These are phyloP conservation scores for Halenospora varia DNA, from an alignment of 495 filamentous ascomycete genomes.

Conservation along the genomic window DNA sequence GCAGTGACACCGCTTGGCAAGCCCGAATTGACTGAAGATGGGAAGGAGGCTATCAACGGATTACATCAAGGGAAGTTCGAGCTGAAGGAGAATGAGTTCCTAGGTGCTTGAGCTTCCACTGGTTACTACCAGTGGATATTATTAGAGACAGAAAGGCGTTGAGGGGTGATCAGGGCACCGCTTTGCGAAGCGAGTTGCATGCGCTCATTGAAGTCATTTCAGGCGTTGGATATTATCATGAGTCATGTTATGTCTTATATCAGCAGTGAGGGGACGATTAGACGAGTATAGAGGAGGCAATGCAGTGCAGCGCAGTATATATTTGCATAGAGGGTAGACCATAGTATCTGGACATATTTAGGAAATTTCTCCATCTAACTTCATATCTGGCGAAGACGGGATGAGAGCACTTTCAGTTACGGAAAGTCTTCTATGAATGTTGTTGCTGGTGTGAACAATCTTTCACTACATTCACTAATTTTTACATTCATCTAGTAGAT, in stretches of 20 bases:
- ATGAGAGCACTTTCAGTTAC: no score
- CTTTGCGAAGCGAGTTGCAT: not conserved
- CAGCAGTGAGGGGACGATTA: not conserved
- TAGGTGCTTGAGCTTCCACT: slow-evolving; percentile 21
- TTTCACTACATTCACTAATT: no score
- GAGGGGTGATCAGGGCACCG: no score
- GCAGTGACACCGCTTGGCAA: slow-evolving; percentile 68
- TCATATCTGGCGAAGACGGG: no score
- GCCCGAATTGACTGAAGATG: slow-evolving; percentile 77
- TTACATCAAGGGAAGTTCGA: slow-evolving; percentile 59
- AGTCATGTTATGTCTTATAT: not conserved
- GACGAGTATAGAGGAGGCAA: no score
- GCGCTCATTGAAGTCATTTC: not conserved
- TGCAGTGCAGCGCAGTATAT: no score
- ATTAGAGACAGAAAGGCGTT: no score
- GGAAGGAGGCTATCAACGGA: slow-evolving; percentile 62
- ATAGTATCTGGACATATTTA: not conserved
- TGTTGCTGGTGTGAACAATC: no score
- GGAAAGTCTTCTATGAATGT: no score
- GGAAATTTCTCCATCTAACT: no score
- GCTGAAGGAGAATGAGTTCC: slow-evolving; percentile 42
- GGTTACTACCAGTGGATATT: not conserved
- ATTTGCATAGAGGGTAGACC: not conserved
- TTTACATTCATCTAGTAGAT: no score
- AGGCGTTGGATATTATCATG: not conserved